Evolutionary conservation across 768 basidiomycete genomes (phyloP), one percentile per base, ranked within the genome.

Genomic region (Cystofilobasidium capitatum): DNA sequence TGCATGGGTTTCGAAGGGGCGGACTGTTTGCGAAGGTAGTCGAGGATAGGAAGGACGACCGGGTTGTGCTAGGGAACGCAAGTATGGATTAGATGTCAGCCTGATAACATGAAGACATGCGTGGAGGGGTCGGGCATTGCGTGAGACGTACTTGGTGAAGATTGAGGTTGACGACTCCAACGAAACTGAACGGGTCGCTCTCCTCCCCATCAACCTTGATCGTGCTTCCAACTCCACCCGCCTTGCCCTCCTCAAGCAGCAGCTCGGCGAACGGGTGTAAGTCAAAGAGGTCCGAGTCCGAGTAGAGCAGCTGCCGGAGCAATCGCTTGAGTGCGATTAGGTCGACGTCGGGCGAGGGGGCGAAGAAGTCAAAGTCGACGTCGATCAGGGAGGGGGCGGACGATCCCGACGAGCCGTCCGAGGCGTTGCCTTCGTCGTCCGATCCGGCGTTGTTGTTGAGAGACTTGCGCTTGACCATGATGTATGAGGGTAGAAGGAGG

Each of bases 361-460:
- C 86, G 81, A 89, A 93, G 76, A 96, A 98, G 71, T 96, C 91
- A 74, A 98, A 97, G 74, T 88, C 86, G 71, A 93, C 87, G 77
- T 93, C 83, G 78, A 93, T 82, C 72, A 87, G 81, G 39, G 66
- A 68, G 13, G 66, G 66, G 2, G 66, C 54, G 0, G 66, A 67
- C 24, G 66, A 67, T n/a, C 47, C 49, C 26, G 59, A 61, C 17
- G 66, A 68, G 5, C n/a, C 37, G 40, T 37, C 29, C 8, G 39
- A 47, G 14, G 51, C 47, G 36, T 45, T 29, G 40, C 47, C 65
- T 13, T 44, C 58, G n/a, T 59, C 65, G 26, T 42, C 58, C 31
- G 55, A 40, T 26, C 49, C 33, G 62, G n/a, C 55, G 17, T 42
- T 29, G 42, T 33, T 44, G 58, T 22, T 22, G 64, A 31, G 31